Base-by-base conservation (phyloP, 106 monocot species). In the Cymbidium sinense region DNA sequence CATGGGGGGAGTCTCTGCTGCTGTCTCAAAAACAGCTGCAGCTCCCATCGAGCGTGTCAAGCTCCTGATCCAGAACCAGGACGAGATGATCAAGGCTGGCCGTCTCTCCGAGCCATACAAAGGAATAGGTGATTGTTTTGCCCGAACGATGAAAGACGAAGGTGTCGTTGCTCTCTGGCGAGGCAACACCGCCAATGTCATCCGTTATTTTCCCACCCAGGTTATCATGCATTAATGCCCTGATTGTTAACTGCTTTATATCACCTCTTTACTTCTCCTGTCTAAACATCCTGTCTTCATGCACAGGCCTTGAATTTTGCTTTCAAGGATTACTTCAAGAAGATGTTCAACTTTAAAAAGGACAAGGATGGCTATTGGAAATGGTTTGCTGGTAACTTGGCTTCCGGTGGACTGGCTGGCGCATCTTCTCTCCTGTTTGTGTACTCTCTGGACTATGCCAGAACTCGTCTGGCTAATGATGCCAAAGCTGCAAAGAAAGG, bases 31-130 rank as follows among this genome's bases (percentile, higher is more conserved):
- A 39, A 81, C 86, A 15, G 83, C 81, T 20, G 83, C 86, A 43
- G 86, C 86, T 70, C 86, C 83, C 2, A 83, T 86, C 71, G 86
- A 86, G 21, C 86, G 83, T 33, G 86, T 86, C 73, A 86, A 86
- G 72, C 86, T 83, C 41, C 34, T 86, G 15, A 86, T 86, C 41
- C 86, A 86, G 78, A 86, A 86, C 80, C 86, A 86, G 47, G 86
- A 86, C 58, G 82, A 86, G 70, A 86, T 86, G 86, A 74, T 86
- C 27, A 86, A 86, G 82, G 27, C 72, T 9, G 86, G 82, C n/a
- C 82, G 82, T 62, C 82, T 86, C 9, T 77, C 86, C 20, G 82
- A 83, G 61, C 86, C 86, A 4, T 86, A 81, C 37, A 86, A 86
- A 73, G 86, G 86, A 23, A 86, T 83, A 15, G 27, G 65, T 0